Evolutionary conservation across 108 stramenopile genomes (phyloP).

Genomic region (Fistulifera pelliculosa): DNA sequence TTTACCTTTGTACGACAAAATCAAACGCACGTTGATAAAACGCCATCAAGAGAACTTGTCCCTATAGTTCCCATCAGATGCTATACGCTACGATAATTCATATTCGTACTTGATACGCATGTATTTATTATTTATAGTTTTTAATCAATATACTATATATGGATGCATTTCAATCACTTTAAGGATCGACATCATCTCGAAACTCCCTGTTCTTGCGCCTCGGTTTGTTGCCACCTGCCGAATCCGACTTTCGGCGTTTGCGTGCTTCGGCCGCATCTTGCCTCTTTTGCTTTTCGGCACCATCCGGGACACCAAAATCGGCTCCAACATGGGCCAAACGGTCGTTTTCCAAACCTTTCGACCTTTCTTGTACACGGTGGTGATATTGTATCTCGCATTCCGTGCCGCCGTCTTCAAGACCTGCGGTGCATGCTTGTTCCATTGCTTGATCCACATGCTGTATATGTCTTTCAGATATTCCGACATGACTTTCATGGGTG

Average conservation of each 20-base stretch:
- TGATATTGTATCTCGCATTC: constrained; percentile 73
- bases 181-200: constrained; percentile 72
- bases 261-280: constrained; percentile 50
- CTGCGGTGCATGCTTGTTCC: constrained; percentile 71
- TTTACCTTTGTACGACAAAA: constrained; percentile 23
- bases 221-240: constrained; percentile 1
- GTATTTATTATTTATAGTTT: too few relatives aligned
- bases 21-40: not conserved
- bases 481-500: constrained; percentile 55
- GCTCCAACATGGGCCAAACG: constrained; percentile 79
- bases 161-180: too few relatives aligned
- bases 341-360: constrained; percentile 56
- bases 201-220: constrained; percentile 65
- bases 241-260: constrained; percentile 36
- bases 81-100: too few relatives aligned
- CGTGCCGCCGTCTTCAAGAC: constrained; percentile 55
- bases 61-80: too few relatives aligned
- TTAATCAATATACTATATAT: too few relatives aligned
- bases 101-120: too few relatives aligned
- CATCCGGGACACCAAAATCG: constrained; percentile 74
- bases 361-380: constrained; percentile 55
- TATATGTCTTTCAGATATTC: constrained; percentile 61
- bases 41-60: not conserved
- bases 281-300: constrained; percentile 63
- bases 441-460: constrained; percentile 30